Percentiles rank a stretch among this genome's conserved stretches.
These are phyloP conservation scores for Leptographium flavum DNA, from an alignment of 2,329 filamentous ascomycete genomes.

Conservation along the genomic window DNA sequence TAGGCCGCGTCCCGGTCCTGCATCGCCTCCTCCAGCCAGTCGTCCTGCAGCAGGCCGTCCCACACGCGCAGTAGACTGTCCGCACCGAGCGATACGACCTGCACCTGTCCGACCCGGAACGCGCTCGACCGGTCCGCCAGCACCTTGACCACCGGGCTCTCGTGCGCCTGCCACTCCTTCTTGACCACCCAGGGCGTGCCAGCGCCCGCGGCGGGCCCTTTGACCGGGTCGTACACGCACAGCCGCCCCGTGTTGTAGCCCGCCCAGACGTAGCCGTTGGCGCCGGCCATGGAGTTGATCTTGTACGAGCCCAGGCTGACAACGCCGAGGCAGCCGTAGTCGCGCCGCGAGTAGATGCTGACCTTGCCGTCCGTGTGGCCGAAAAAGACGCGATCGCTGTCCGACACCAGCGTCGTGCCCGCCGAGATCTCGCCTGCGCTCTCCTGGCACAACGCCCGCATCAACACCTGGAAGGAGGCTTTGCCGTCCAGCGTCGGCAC, in stretches of 20 bases:
- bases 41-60: constrained; percentile 87
- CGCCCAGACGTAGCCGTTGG: constrained; percentile 77
- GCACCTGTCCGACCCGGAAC: constrained; percentile 71
- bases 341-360: constrained; percentile 70
- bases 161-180: constrained; percentile 92
- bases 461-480: constrained; percentile 59
- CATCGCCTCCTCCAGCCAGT: constrained; percentile 89
- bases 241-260: constrained; percentile 90
- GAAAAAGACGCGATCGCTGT: constrained; percentile 71
- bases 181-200: constrained; percentile 72
- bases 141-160: constrained; percentile 66
- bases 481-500: constrained; percentile 55
- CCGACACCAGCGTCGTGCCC: constrained; percentile 58
- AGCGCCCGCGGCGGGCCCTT: background rate
- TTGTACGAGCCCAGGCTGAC: constrained; percentile 88
- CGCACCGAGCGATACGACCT: constrained; percentile 74
- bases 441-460: constrained; percentile 54
- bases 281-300: constrained; percentile 73
- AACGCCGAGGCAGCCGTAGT: constrained; percentile 65
- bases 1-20: constrained; percentile 69
- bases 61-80: constrained; percentile 76
- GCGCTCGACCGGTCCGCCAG: constrained; percentile 66
- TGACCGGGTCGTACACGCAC: constrained; percentile 72
- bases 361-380: constrained; percentile 91
- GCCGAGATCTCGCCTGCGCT: constrained; percentile 78